These are phyloP conservation scores for Dothideomycetidae sp. DNA, from an alignment of 2,329 filamentous ascomycete species.

Conservation along the genomic window DNA sequence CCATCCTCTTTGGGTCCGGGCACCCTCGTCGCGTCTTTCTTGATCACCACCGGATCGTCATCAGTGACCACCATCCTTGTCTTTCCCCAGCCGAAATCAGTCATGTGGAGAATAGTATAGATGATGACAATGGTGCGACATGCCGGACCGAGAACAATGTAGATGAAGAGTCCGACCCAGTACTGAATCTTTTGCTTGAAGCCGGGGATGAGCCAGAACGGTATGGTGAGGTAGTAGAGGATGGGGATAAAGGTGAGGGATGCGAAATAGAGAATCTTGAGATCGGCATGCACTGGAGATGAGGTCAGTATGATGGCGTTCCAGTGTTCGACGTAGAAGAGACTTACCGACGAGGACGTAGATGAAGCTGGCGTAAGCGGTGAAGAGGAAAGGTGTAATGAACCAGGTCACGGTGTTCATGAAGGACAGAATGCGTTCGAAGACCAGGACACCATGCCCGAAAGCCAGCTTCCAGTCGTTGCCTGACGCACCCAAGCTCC, in stretches of 20 bases:
- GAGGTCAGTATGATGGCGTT: no score
- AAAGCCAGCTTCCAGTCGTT: conserved; percentile 25
- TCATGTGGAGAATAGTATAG: conserved; percentile 30
- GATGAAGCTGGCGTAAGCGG: conserved; percentile 16
- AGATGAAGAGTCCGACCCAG: conserved; percentile 19
- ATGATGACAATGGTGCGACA: conserved; percentile 31
- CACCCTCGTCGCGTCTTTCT: no score
- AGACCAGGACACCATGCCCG: conserved; percentile 20
- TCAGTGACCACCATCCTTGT: conserved; percentile 16
- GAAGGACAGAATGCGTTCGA: conserved; percentile 33
- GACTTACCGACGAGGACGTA: conserved; percentile 11
- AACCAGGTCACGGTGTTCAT: conserved; percentile 33
- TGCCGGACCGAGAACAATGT: conserved; percentile 23
- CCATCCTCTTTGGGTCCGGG: no score
- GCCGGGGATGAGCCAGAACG: neutral
- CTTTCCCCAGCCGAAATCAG: conserved; percentile 36
- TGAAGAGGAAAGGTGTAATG: conserved; percentile 17
- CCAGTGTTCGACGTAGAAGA: no score
- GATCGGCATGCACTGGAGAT: no score
- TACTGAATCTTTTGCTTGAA: conserved; percentile 17
- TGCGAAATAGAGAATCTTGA: neutral
- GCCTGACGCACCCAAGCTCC: conserved; percentile 35
- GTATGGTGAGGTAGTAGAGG: neutral
- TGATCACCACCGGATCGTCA: no score
- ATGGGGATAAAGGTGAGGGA: neutral